Base-by-base conservation (phyloP, 2,329 filamentous ascomycete species). In the Alternaria viburni region DNA sequence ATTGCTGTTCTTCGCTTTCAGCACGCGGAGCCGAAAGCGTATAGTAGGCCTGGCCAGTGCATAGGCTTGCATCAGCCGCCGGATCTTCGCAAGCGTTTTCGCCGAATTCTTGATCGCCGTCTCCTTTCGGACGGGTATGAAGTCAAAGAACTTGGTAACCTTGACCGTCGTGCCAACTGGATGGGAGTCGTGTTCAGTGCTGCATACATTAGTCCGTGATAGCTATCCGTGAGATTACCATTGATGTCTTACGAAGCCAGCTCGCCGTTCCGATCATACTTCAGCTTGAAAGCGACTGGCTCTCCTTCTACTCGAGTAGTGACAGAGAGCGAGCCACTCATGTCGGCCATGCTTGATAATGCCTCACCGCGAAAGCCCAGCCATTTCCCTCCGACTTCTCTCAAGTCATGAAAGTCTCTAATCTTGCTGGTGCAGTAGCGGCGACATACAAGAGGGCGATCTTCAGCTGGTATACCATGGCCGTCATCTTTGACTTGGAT, bases 331-430 rank as follows among this genome's bases (percentile, higher is more conserved):
- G 75, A 80, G 4, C 84, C 82, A 41, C 87, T 88, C 61, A 92
- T 74, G 45, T 86, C 83, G 62, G 87, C 89, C 62, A 86, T 84
- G 75, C 88, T 89, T 43, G 91, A 90, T 63, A 95, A 81, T 15
- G 91, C 91, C 73, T 93, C 88, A 19, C 92, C 92, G 36, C 92
- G 87, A 73, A 94, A 95, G 2, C 92, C 92, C n/a, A 94, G 84
- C 30, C 85, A 89, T 46, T 81, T 82, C 1, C 86, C 85, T 8
- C 86, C 88, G 19, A 89, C 80, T 2, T 73, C 76, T 54, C 80
- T 82, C 41, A 93, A 80, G 54, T 93, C 90, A 0, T 87, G 83
- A 61, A 91, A 87, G n/a, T 81, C 82, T 52, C 81, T 82, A 46
- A 94, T 84, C 79, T 94, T 95, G 83, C 90, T 93, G 1, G 92